Evolutionary conservation across 2,329 filamentous ascomycete genomes (phyloP), one percentile per base, ranked within the genome.

Genomic region (Penicillium paneum): DNA sequence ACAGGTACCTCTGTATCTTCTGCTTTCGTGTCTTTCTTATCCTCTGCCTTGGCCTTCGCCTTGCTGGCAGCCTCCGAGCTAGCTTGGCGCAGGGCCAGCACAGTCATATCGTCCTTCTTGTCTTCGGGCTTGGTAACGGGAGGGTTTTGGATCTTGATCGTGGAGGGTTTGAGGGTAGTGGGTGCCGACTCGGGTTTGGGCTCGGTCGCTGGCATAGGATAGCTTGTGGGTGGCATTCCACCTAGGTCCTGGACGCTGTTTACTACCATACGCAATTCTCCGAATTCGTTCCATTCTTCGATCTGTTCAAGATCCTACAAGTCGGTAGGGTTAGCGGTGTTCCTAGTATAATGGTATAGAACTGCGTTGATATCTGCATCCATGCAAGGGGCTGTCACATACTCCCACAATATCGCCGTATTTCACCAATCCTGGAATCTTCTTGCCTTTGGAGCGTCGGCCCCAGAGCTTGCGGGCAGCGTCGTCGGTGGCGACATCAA

Each of bases 201-300:
- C 26, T 64, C 69, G 36, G 60, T 54, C 36, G 67, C 44, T 11
- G 65, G 24, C 58, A 51, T 11, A 28, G 64, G 56, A 52, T 60
- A 58, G 58, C 64, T 71, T 55, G 63, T 70, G 59, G 63, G 66
- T 13, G 66, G 63, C 52, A 71, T 65, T 31, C 65, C 64, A 44
- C 69, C 65, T 28, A 73, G 58, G 50, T 73, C 71, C 66, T 67
- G 56, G 43, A 71, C 66, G 51, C 66, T 75, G 40, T 79, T 80
- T 65, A 97, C 85, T 66, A 93, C 88, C 74, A 93, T 85, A 73
- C 91, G 91, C 58, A 99, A 83, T 76, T 97, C 93, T 74, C 91
- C 91, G 74, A 95, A 97, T 73, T 99, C 94, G 78, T 99, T 99
- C 94, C 93, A 97, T 71, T 99, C 94, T 76, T 99, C 94, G 60